These are phyloP conservation scores for Parvularia atlantis DNA, from an alignment of 78 protist genomes.

Conservation along the genomic window DNA sequence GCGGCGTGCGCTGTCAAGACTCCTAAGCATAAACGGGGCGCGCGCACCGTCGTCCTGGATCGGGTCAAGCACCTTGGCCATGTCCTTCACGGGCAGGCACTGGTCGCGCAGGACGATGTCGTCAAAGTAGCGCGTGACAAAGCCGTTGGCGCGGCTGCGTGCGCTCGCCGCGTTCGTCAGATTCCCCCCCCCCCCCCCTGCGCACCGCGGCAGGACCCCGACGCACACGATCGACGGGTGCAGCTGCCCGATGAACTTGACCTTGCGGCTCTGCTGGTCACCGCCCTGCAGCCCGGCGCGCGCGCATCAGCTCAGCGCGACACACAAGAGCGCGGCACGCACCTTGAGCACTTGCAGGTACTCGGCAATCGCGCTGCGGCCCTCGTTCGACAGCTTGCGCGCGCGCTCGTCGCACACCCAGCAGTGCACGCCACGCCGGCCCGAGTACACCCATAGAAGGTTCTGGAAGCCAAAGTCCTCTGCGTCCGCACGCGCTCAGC, in stretches of 20 bases:
- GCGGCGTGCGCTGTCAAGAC: too few relatives aligned
- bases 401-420: constrained; percentile 94
- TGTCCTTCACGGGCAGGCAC: background rate
- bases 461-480: constrained; percentile 79
- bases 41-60: background rate
- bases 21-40: too few relatives aligned
- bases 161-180: background rate
- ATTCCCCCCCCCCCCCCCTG: too few relatives aligned
- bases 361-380: constrained; percentile 57
- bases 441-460: constrained; percentile 90
- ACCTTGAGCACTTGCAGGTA: constrained; percentile 33
- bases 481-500: background rate
- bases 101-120: background rate
- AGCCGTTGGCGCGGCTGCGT: background rate
- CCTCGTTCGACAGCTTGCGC: constrained; percentile 45
- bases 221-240: too few relatives aligned
- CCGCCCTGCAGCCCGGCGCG: constrained; percentile 1
- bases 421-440: constrained; percentile 97
- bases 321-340: background rate
- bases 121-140: background rate
- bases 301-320: background rate
- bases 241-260: background rate
- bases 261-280: constrained; percentile 9
- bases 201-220: too few relatives aligned
- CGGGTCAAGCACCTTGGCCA: background rate